Percentiles rank a stretch among this genome's conserved stretches.
phyloP scores from a whole-genome alignment of 139 green algal species.

The Micromonas pusilla region DNA sequence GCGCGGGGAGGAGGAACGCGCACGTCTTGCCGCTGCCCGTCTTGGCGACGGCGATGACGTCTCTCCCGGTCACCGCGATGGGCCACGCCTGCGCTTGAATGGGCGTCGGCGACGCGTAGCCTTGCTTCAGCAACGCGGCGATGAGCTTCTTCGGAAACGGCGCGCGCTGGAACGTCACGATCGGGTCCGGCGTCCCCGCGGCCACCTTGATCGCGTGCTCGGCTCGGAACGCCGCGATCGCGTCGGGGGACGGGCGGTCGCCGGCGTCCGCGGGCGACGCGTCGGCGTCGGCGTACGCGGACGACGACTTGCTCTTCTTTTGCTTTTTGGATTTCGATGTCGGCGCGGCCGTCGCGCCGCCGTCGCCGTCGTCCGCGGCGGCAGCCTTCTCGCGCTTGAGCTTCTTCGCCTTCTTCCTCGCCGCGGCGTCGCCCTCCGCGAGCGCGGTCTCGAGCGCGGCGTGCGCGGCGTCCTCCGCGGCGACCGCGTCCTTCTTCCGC shows the following conservation, averaged over 20 bases:
- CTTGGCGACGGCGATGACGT: conserved; percentile 81
- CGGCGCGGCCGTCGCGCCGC: background rate
- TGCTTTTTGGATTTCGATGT: background rate
- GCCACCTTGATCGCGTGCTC: conserved; percentile 55
- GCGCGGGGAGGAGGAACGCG: conserved; percentile 67
- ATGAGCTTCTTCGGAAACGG: conserved; percentile 60
- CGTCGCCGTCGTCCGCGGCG: background rate
- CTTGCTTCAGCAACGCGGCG: conserved; percentile 41
- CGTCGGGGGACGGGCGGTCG: background rate
- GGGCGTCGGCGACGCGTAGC: conserved; percentile 64
- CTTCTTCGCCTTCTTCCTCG: background rate
- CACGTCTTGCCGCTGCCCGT: conserved; percentile 81
- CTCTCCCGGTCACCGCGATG: conserved; percentile 60
- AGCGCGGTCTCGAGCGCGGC: background rate
- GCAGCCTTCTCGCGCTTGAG: background rate
- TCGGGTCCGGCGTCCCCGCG: conserved; percentile 43
- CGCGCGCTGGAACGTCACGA: conserved; percentile 61
- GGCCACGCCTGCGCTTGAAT: conserved; percentile 83
- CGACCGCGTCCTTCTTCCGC: too few species aligned
- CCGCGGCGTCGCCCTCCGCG: background rate
- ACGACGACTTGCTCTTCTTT: background rate
- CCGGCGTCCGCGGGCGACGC: background rate
- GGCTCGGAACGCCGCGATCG: conserved; percentile 35
- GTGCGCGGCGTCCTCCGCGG: background rate
- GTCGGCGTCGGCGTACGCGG: background rate